Percentiles rank a stretch among this genome's conserved stretches.
phyloP scores from a whole-genome alignment of 164 flowering plant species.

The Piper longum region DNA sequence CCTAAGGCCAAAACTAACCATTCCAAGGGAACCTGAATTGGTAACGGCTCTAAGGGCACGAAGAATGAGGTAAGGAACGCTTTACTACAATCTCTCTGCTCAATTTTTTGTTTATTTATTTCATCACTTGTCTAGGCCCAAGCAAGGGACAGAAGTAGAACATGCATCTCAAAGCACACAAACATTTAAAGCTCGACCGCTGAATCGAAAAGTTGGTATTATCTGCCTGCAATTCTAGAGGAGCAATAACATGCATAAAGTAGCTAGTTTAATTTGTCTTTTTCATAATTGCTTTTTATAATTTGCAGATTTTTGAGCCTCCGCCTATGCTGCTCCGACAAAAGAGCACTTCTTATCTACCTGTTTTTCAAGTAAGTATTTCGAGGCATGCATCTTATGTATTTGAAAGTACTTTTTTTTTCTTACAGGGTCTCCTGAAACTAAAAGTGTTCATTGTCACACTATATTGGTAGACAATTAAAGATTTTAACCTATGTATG shows the following conservation, averaged over 20 bases:
- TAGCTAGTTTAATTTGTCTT: not conserved
- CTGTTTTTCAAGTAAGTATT: constrained; percentile 62
- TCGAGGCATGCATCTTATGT: not conserved
- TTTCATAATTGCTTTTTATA: not conserved
- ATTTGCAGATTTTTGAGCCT: constrained; percentile 60
- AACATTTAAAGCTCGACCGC: constrained; percentile 73
- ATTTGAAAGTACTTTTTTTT: not conserved
- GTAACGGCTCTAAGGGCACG: constrained; percentile 71
- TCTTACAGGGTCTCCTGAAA: not conserved
- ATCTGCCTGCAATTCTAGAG: not conserved
- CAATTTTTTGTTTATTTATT: constrained; percentile 1
- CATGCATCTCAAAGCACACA: constrained; percentile 13
- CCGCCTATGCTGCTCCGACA: constrained; percentile 53
- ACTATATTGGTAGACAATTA: too few species aligned
- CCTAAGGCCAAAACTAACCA: constrained; percentile 43
- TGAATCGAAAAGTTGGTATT: constrained; percentile 73
- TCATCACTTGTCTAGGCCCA: constrained; percentile 35
- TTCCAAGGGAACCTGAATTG: constrained; percentile 84
- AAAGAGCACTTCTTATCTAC: constrained; percentile 53
- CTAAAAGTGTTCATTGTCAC: too few species aligned
- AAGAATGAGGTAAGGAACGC: constrained; percentile 33
- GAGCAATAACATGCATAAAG: too few species aligned
- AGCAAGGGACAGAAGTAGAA: constrained; percentile 24
- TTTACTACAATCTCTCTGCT: constrained; percentile 1
- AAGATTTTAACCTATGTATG: too few species aligned